Evolutionary conservation across 2,329 filamentous ascomycete genomes (phyloP).

Genomic region (Phaeoacremonium minimum): DNA sequence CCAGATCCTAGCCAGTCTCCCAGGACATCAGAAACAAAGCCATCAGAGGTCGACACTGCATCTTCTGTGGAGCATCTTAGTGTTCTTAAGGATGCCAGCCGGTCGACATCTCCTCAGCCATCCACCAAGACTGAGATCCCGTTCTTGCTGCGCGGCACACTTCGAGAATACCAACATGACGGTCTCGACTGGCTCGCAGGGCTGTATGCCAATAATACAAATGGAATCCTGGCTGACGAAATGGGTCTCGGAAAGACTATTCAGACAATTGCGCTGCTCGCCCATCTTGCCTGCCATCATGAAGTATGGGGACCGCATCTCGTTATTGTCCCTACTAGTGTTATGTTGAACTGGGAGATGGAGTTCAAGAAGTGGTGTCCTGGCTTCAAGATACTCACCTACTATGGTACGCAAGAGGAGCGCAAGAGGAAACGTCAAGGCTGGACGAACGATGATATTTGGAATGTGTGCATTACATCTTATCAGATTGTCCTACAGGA

Average conservation of each 20-base stretch:
- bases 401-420: constrained; percentile 93
- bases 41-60: constrained; percentile 41
- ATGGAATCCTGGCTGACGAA: constrained; percentile 94
- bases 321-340: constrained; percentile 93
- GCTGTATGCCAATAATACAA: constrained; percentile 86
- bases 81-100: constrained; percentile 22
- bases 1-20: constrained; percentile 42
- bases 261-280: constrained; percentile 90
- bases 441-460: constrained; percentile 89
- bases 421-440: constrained; percentile 85
- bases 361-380: constrained; percentile 99
- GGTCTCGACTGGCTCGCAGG: constrained; percentile 97
- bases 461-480: constrained; percentile 97
- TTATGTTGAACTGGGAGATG: constrained; percentile 99
- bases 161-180: constrained; percentile 94
- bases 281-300: constrained; percentile 85
- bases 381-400: constrained; percentile 95
- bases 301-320: constrained; percentile 94
- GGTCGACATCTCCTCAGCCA: constrained; percentile 24
- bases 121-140: constrained; percentile 66
- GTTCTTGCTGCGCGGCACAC: constrained; percentile 76
- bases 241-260: constrained; percentile 99
- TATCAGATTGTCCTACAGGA: constrained; percentile 96
- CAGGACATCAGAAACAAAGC: constrained; percentile 44
- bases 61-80: constrained; percentile 30